Percentiles rank a stretch among this genome's conserved stretches.
phyloP scores from a whole-genome alignment of 1,284 basidiomycete genomes.

The Pseudozyma thailandica region DNA sequence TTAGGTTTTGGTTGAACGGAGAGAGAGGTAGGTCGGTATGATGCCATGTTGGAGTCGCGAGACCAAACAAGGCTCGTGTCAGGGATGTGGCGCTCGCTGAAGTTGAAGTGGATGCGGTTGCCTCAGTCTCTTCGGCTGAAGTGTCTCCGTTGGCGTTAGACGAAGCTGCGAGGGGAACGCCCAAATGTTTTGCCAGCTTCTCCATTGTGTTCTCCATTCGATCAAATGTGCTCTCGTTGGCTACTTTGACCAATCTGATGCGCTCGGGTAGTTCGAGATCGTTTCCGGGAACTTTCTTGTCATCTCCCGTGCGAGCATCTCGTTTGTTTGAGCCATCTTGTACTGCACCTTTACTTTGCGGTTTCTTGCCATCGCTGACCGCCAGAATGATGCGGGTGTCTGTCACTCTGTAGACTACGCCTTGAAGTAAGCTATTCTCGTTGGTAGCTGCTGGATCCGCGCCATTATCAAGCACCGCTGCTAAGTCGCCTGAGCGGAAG shows the following conservation, averaged over 20 bases:
- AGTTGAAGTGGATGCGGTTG: constrained; percentile 7
- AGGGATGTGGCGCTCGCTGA: constrained; percentile 47
- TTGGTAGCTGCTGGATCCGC: constrained; percentile 36
- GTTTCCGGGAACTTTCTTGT: constrained; percentile 72
- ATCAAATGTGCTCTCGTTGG: constrained; percentile 90
- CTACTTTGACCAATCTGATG: constrained; percentile 86
- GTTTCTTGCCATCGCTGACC: constrained; percentile 28
- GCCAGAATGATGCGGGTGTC: constrained; percentile 37
- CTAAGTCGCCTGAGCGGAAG: constrained; percentile 85
- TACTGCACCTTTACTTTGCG: background rate
- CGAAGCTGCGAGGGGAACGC: constrained; percentile 16
- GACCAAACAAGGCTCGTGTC: constrained; percentile 50
- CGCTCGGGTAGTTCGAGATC: constrained; percentile 83
- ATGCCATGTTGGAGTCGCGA: constrained; percentile 46
- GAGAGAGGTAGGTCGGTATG: constrained; percentile 44
- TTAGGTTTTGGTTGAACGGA: constrained; percentile 82
- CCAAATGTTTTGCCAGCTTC: constrained; percentile 37
- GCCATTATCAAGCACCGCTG: constrained; percentile 79
- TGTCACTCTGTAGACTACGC: constrained; percentile 41
- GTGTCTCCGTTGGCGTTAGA: constrained; percentile 18
- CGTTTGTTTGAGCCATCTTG: constrained; percentile 26
- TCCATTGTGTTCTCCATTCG: constrained; percentile 69
- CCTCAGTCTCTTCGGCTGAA: constrained; percentile 31
- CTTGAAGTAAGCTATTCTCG: constrained; percentile 25
- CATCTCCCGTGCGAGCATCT: constrained; percentile 28